Conservation (phyloP, 1,284 basidiomycete genomes). For the Trichosporon faecale region DNA sequence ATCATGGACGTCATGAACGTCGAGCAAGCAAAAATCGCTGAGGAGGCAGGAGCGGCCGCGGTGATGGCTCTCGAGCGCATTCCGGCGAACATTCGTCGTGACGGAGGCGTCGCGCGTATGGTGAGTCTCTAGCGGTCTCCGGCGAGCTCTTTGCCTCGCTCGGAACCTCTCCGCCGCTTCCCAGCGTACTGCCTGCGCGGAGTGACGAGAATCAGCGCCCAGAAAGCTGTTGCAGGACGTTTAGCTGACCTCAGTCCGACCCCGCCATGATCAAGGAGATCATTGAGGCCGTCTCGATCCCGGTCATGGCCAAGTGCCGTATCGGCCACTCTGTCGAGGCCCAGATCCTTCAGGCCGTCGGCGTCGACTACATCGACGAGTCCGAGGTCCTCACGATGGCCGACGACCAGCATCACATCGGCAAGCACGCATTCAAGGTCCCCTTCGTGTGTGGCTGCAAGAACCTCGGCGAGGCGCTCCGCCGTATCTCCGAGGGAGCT, state of each 20-base stretch:
- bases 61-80: constrained; percentile 97
- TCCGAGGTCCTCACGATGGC: constrained; percentile 95
- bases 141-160: background rate
- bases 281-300: constrained; percentile 84
- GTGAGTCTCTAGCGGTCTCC: constrained; percentile 54
- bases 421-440: constrained; percentile 86
- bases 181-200: too few species aligned
- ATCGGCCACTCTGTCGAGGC: constrained; percentile 98
- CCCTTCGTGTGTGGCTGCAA: constrained; percentile 62
- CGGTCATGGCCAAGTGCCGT: constrained; percentile 60
- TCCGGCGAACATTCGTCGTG: constrained; percentile 86
- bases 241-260: constrained; percentile 65
- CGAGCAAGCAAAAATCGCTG: constrained; percentile 81
- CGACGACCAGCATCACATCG: constrained; percentile 74
- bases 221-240: too few species aligned
- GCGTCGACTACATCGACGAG: constrained; percentile 98
- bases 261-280: constrained; percentile 97
- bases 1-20: constrained; percentile 75
- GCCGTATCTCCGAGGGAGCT: constrained; percentile 94
- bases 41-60: constrained; percentile 95
- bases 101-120: constrained; percentile 93
- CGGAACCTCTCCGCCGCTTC: too few species aligned
- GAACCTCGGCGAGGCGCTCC: constrained; percentile 76
- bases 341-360: constrained; percentile 90
- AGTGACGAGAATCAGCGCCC: too few species aligned